Evolutionary conservation across 768 basidiomycete genomes (phyloP).

Genomic region (Nidularia pulvinata): DNA sequence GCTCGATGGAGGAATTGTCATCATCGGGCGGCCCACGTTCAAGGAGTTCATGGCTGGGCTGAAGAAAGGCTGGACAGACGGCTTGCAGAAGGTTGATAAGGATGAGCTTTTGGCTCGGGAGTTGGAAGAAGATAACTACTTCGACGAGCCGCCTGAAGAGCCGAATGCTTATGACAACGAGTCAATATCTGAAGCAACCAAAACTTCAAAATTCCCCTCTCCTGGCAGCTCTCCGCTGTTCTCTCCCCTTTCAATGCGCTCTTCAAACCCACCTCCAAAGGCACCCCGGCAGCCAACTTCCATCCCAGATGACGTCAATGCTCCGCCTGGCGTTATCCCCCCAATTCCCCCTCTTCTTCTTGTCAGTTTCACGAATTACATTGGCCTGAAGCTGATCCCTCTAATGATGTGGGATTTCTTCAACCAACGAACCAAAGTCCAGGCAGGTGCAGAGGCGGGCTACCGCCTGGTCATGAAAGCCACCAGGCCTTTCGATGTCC

Average conservation of each 20-base stretch:
- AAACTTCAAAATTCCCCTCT: slow-evolving; percentile 19
- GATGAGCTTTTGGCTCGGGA: slow-evolving; percentile 72
- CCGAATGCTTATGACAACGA: slow-evolving; percentile 10
- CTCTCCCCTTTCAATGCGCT: slow-evolving; percentile 24
- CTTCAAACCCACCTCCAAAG: slow-evolving; percentile 6
- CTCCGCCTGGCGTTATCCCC: slow-evolving; percentile 59
- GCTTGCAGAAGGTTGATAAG: slow-evolving; percentile 62
- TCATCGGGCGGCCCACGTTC: slow-evolving; percentile 87
- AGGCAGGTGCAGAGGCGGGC: slow-evolving; percentile 78
- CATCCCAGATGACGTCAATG: slow-evolving; percentile 29
- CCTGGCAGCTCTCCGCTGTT: slow-evolving; percentile 22
- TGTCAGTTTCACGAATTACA: slow-evolving; percentile 70
- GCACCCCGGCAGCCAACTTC: slow-evolving; percentile 6
- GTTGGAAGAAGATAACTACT: slow-evolving; percentile 72
- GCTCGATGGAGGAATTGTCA: slow-evolving; percentile 80
- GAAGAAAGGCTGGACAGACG: slow-evolving; percentile 80
- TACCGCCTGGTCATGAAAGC: slow-evolving; percentile 66
- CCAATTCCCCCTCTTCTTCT: slow-evolving; percentile 79
- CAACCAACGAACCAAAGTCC: slow-evolving; percentile 84
- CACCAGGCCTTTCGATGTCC: slow-evolving; percentile 57
- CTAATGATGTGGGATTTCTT: slow-evolving; percentile 93
- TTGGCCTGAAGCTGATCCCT: slow-evolving; percentile 85
- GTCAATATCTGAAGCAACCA: slow-evolving; percentile 11
- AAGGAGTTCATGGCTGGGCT: slow-evolving; percentile 96
- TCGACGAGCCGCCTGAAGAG: slow-evolving; percentile 58